Percentiles rank a stretch among this genome's conserved stretches.
phyloP scores from a whole-genome alignment of 192 early-diverging fungal genomes.

The Linnemannia hyalina region DNA sequence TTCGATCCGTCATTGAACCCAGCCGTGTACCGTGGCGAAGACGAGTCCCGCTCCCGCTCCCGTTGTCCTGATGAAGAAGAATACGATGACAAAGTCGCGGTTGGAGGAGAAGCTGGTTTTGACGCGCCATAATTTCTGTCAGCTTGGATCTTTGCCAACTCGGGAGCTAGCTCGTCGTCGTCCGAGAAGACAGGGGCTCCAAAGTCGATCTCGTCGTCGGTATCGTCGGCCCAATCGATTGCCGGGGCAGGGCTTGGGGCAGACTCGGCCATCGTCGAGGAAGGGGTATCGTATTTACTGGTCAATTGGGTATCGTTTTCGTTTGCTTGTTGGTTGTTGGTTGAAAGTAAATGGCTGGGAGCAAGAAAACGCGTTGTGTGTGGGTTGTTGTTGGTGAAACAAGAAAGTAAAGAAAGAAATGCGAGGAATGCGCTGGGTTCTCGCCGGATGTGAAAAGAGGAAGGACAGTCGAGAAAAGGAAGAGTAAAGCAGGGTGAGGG shows the following conservation, averaged over 20 bases:
- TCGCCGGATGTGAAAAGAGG: neutral
- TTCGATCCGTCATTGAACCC: conserved; percentile 45
- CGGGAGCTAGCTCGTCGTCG: conserved; percentile 36
- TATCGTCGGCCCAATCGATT: conserved; percentile 53
- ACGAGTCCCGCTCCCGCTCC: neutral
- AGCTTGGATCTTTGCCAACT: conserved; percentile 10
- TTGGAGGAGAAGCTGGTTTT: neutral
- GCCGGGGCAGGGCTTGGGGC: conserved; percentile 18
- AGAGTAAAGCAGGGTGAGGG: too few relatives aligned
- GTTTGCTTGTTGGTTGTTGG: neutral
- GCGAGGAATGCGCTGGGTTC: neutral
- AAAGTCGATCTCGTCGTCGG: conserved; percentile 54
- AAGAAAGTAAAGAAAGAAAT: neutral
- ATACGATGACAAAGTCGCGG: neutral
- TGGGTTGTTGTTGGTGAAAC: neutral
- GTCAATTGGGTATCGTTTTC: neutral
- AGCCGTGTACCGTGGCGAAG: conserved; percentile 29
- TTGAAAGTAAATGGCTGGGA: neutral
- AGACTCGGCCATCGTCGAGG: conserved; percentile 20
- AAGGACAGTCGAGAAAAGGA: neutral
- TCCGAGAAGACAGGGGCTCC: conserved; percentile 54
- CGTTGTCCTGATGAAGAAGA: neutral
- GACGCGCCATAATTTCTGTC: neutral
- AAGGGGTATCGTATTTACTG: neutral
- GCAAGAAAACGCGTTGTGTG: neutral